Evolutionary conservation across 1,139 yeast genomes (phyloP), one percentile per base, ranked within the genome.

Genomic region (Hansenula lynferdii): DNA sequence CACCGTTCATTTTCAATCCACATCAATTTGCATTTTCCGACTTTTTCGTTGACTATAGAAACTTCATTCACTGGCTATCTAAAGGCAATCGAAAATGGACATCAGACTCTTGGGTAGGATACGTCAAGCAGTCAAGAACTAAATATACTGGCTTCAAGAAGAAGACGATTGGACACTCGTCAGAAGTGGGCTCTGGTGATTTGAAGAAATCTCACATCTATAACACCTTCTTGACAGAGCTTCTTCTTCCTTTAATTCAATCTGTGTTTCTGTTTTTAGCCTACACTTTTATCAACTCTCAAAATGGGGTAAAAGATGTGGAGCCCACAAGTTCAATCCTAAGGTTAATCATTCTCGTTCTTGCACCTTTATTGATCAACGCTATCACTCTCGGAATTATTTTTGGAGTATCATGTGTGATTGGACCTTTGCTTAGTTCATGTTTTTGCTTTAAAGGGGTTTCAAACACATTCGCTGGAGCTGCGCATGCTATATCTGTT

Each of bases 1-100:
- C 95, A 0, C 96, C 96, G 2, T 79, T 83, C 43, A 57, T 87
- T 6, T 87, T 84, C 64, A 87, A 87, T 51, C 96, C 96, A 0
- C 95, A 87, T 56, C 95, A 87, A 54, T 87, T 85, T 57, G 70
- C 80, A 1, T 70, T 77, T 59, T 61, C 62, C 5, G 87, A 82
- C 42, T 87, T 82, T 53, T 79, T 85, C 47, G 55, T 82, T 17
- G 96, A 87, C 54, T 87, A 87, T 54, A 61, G 80, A 30, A 73
- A 72, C 25, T 79, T 71, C 42, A 59, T 85, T 7, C 64, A 71
- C 24, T 87, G 96, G 96, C 58, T 87, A 20, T 69, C 72, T 2
- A 61, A 82, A 44, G 92, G 92, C 0, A 82, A 82, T 49, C 60
- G 73, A 0, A 62, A 60, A 37, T 65, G 69, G 58, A 70, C 69